phyloP scores from a whole-genome alignment of 2,329 filamentous ascomycete species.

The Phialocephala subalpina region DNA sequence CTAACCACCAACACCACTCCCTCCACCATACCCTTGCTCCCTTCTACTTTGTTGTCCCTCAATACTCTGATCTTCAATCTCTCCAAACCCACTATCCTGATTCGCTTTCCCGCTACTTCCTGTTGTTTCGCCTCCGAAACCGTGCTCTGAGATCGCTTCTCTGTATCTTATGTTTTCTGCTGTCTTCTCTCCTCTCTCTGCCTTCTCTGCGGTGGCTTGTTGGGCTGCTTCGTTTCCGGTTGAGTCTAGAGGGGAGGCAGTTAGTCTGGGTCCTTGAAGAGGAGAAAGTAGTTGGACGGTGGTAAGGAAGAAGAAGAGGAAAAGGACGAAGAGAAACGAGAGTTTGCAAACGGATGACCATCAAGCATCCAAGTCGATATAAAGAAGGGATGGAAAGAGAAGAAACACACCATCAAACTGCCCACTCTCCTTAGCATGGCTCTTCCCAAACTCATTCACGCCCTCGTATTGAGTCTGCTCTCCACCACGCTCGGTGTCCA shows the following conservation, averaged over 20 bases:
- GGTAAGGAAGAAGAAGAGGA: constrained; percentile 6
- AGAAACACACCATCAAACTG: constrained; percentile 60
- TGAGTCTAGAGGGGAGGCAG: not conserved
- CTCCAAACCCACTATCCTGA: constrained; percentile 44
- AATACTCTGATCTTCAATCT: constrained; percentile 49
- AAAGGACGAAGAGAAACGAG: not conserved
- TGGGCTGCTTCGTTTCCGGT: constrained; percentile 16
- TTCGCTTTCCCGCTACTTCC: constrained; percentile 47
- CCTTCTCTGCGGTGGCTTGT: constrained; percentile 33
- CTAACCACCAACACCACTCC: constrained; percentile 62
- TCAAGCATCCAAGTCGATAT: too few species aligned
- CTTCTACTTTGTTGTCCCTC: constrained; percentile 52
- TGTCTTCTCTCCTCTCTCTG: constrained; percentile 51
- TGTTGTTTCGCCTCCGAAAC: constrained; percentile 60
- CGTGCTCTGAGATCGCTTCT: constrained; percentile 62
- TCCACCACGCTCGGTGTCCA: constrained; percentile 67
- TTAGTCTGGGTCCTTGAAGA: not conserved
- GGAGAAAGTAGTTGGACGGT: not conserved
- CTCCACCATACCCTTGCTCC: constrained; percentile 58
- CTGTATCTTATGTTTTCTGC: constrained; percentile 63
- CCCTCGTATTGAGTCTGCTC: constrained; percentile 69
- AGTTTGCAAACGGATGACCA: not conserved
- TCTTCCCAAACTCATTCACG: constrained; percentile 55
- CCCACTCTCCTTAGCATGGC: constrained; percentile 61
- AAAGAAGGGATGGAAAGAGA: not conserved